phyloP scores from a whole-genome alignment of 2,329 filamentous ascomycete genomes.

The Stagonosporopsis vannaccii region DNA sequence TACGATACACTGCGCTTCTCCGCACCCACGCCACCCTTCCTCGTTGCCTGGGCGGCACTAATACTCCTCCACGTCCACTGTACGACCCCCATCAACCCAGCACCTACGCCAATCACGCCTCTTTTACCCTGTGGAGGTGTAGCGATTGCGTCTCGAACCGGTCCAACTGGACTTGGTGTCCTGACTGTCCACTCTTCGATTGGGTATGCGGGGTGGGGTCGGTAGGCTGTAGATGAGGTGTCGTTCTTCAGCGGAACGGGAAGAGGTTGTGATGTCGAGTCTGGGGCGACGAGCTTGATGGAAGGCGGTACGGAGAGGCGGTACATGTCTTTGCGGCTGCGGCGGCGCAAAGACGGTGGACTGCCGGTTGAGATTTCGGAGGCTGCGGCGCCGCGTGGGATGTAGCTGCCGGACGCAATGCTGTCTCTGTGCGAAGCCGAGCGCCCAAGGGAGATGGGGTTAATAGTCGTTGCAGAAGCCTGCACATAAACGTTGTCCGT shows the following conservation, averaged over 20 bases:
- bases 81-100: slow-evolving; percentile 32
- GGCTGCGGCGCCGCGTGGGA: slow-evolving; percentile 22
- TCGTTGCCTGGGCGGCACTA: background rate
- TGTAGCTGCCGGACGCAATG: slow-evolving; percentile 16
- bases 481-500: background rate
- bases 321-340: slow-evolving; percentile 17
- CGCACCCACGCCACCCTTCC: background rate
- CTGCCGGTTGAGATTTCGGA: background rate
- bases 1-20: slow-evolving; percentile 3
- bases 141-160: slow-evolving; percentile 26
- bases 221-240: slow-evolving; percentile 26
- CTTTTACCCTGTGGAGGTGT: slow-evolving; percentile 29
- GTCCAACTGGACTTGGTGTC: slow-evolving; percentile 41
- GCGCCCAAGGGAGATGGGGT: background rate
- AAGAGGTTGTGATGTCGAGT: slow-evolving; percentile 16
- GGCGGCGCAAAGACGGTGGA: slow-evolving; percentile 12
- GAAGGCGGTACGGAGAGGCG: slow-evolving; percentile 38
- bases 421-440: background rate
- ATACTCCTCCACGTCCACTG: slow-evolving; percentile 33
- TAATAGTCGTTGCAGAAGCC: background rate
- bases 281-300: slow-evolving; percentile 25
- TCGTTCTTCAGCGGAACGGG: slow-evolving; percentile 31
- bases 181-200: slow-evolving; percentile 35
- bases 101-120: slow-evolving; percentile 10
- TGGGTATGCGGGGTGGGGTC: slow-evolving; percentile 34